Evolutionary conservation across 192 early-diverging fungal genomes (phyloP), one percentile per base, ranked within the genome.

Genomic region (Kappamyces sp.): DNA sequence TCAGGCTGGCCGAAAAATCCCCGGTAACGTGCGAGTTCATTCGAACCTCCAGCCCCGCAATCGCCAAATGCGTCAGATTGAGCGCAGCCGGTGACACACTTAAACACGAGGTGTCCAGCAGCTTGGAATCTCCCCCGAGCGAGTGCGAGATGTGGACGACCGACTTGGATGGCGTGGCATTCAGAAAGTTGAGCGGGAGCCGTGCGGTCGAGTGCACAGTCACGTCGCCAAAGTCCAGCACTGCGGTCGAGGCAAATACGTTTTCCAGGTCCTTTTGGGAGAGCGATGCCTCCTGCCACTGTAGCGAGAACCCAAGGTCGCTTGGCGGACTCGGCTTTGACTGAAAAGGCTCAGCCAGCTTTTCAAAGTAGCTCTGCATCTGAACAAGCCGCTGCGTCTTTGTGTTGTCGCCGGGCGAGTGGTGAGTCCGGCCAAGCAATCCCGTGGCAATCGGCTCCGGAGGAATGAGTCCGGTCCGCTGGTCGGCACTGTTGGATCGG

Each of bases 151-250:
- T 64, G 45, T 76, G 68, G 34, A 79, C 51, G 14, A 66, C 51
- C 2, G 31, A 5, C 3, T 57, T 49, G 12, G 48, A 51, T 15
- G 76, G 65, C 1, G 63, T 58, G 1, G 59, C 43, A 49, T 76
- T 76, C 49, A 79, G 48, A 49, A 79, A 70, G 31, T 72, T 76
- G 2, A 79, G 40, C 7, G 69, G 67, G 6, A 61, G 15, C 5
- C 36, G 49, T 29, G 65, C 69, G 0, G 32, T 15, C 8, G 77
- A 74, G 54, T 79, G 71, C 15, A 68, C 61, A 3, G 74, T 72
- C 8, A 79, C 63, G 0, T 62, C 49, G 4, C 71, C 71, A 43
- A 79, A 74, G 29, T 73, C 68, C 11, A 79, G 40, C 5, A 22
- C 12, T 5, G 48, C 41, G 9, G 15, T 46, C 1, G 69, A 63